Evolutionary conservation across 306 rosid species (phyloP), one percentile per base, ranked within the genome.

Genomic region (Boehmeria nivea): DNA sequence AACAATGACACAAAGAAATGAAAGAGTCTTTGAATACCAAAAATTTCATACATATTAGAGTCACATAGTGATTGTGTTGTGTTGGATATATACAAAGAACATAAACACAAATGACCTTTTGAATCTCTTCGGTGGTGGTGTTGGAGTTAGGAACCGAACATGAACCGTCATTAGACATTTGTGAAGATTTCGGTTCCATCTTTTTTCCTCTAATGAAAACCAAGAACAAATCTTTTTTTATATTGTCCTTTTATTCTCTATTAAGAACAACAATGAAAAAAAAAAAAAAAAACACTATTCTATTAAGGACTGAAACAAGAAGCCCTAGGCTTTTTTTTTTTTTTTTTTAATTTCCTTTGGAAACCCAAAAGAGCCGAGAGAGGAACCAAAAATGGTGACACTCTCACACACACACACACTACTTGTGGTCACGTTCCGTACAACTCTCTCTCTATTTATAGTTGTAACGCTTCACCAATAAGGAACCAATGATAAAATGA

Each of bases 81-180:
- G n/a, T n/a, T n/a, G n/a, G n/a, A 51, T 17, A 25, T 19, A 39
- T 57, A 58, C 67, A 57, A 12, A 19, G 27, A 11, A 47, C 8
- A 13, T 14, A 10, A 65, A 50, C 28, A 28, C 24, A 37, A 24
- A 61, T 28, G 17, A 39, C 89, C 85, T 70, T 61, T 56, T 78
- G 85, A 68, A 79, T 83, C 63, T 60, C 69, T 48, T 83, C 83
- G 42, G 80, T 73, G 34, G 81, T 31, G 63, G 69, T 45, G 50
- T 36, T 40, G 20, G 76, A 26, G 18, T 36, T n/a, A 8, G 58
- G 57, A 33, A 65, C 51, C 31, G 77, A 26, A 75, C 72, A 61
- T 62, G 78, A 13, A 24, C 4, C 78, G 59, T 10, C 70, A 67
- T 57, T 76, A 45, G 57, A 59, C 80, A 72, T 76, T 57, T 70